Percentiles rank a stretch among this genome's conserved stretches.
phyloP scores from a whole-genome alignment of 2,329 filamentous ascomycete genomes.

The Plectosphaerella plurivora region DNA sequence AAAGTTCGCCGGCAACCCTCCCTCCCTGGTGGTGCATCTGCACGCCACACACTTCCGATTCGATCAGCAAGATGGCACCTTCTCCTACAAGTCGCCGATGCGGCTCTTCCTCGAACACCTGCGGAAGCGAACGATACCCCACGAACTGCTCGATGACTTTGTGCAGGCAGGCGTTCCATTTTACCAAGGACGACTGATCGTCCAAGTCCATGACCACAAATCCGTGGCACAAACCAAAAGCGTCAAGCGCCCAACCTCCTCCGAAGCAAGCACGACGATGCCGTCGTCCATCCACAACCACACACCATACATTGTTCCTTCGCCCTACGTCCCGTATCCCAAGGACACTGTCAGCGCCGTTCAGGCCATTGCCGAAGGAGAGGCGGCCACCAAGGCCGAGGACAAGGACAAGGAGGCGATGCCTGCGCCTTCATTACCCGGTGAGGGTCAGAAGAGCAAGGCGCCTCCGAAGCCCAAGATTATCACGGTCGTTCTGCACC shows the following conservation, averaged over 20 bases:
- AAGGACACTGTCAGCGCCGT: constrained; percentile 26
- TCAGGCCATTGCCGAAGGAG: constrained; percentile 18
- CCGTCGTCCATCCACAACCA: constrained; percentile 90
- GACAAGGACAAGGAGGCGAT: constrained; percentile 56
- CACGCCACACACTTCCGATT: constrained; percentile 85
- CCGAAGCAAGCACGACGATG: constrained; percentile 56
- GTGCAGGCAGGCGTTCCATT: constrained; percentile 68
- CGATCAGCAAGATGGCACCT: constrained; percentile 89
- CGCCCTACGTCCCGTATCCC: constrained; percentile 75
- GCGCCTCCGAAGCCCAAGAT: constrained; percentile 56
- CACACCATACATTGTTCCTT: constrained; percentile 85
- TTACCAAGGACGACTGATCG: constrained; percentile 93
- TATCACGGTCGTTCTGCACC: constrained; percentile 77
- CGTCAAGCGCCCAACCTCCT: constrained; percentile 41
- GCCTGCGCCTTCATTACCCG: constrained; percentile 44
- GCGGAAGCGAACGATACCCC: constrained; percentile 71
- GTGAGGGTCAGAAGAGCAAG: constrained; percentile 40
- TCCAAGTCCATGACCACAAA: constrained; percentile 88
- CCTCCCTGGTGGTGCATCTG: constrained; percentile 83
- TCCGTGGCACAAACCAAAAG: constrained; percentile 58
- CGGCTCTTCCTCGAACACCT: constrained; percentile 74
- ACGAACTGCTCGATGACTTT: constrained; percentile 82
- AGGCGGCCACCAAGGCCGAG: constrained; percentile 32
- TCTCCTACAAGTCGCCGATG: constrained; percentile 91
- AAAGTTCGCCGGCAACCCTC: constrained; percentile 69